Evolutionary conservation across 2,329 filamentous ascomycete genomes (phyloP).

Genomic region (Ophiobolus disseminans): DNA sequence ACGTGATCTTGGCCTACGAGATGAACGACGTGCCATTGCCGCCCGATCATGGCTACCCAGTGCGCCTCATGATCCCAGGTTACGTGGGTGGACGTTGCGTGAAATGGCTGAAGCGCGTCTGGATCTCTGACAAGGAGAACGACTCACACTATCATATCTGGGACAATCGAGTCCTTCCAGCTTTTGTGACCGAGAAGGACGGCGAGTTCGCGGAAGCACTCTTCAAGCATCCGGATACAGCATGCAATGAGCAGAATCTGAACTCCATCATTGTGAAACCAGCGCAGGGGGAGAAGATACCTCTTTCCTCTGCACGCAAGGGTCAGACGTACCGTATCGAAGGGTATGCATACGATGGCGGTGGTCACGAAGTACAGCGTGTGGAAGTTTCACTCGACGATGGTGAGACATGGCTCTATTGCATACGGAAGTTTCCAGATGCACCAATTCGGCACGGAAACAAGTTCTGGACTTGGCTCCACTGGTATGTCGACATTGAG

Average conservation of each 20-base stretch:
- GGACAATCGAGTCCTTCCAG: conserved; percentile 63
- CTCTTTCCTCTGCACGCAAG: conserved; percentile 47
- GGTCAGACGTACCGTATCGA: conserved; percentile 55
- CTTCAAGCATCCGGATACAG: conserved; percentile 57
- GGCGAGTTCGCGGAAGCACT: conserved; percentile 56
- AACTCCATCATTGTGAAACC: conserved; percentile 61
- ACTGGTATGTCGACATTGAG: conserved; percentile 61
- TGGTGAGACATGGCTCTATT: conserved; percentile 59
- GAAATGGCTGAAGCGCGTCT: conserved; percentile 62
- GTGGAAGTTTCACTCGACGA: conserved; percentile 62
- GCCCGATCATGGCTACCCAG: conserved; percentile 56
- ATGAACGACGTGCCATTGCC: conserved; percentile 56
- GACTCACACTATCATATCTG: conserved; percentile 61
- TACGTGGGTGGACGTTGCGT: conserved; percentile 60
- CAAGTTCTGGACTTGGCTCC: conserved; percentile 63
- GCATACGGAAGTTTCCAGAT: conserved; percentile 58
- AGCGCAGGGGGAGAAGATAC: conserved; percentile 51
- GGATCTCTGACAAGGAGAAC: conserved; percentile 56
- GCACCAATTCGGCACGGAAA: conserved; percentile 59
- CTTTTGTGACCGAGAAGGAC: conserved; percentile 58
- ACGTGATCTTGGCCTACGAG: conserved; percentile 36
- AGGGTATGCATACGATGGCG: conserved; percentile 61
- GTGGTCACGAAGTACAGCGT: conserved; percentile 57
- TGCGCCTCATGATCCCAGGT: conserved; percentile 58
- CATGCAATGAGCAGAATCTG: conserved; percentile 57